Evolutionary conservation across 2,329 filamentous ascomycete genomes (phyloP).

Genomic region (Arthrobotrys megalospora): DNA sequence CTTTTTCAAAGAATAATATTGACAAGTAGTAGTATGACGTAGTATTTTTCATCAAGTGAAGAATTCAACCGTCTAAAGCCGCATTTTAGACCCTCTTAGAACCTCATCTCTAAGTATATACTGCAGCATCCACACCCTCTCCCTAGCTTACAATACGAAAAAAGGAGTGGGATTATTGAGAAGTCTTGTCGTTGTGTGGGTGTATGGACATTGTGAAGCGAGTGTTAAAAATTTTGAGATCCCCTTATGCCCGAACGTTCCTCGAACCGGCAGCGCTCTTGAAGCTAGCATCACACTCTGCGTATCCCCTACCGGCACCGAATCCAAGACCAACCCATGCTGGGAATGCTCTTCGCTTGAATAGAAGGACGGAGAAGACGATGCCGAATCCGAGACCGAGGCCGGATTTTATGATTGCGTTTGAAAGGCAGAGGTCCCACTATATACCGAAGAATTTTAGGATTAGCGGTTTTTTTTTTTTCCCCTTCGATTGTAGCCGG

Average conservation of each 20-base stretch:
- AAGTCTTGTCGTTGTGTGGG: background rate
- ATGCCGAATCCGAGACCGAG: slow-evolving; percentile 97
- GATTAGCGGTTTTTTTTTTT: slow-evolving; percentile 2
- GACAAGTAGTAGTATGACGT: slow-evolving; percentile 38
- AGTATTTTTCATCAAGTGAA: slow-evolving; percentile 30
- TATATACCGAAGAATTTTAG: slow-evolving; percentile 67
- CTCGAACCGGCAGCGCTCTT: slow-evolving; percentile 68
- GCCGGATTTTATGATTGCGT: slow-evolving; percentile 94
- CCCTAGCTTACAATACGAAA: slow-evolving; percentile 35
- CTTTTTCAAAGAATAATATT: slow-evolving; percentile 30
- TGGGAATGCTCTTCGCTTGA: slow-evolving; percentile 98
- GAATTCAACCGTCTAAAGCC: slow-evolving; percentile 23
- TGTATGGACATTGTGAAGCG: background rate
- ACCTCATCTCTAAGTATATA: slow-evolving; percentile 26
- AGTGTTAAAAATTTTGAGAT: background rate
- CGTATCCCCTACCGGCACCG: slow-evolving; percentile 95
- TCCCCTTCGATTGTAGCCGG: background rate
- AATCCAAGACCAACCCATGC: slow-evolving; percentile 96
- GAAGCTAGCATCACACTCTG: slow-evolving; percentile 92
- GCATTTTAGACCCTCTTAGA: slow-evolving; percentile 5
- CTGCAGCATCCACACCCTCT: slow-evolving; percentile 3
- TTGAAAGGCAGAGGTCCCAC: slow-evolving; percentile 99
- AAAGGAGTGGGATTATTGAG: slow-evolving; percentile 16
- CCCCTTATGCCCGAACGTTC: slow-evolving; percentile 41
- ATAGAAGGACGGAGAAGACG: slow-evolving; percentile 97